Percentiles rank a stretch among this genome's conserved stretches.
These are phyloP conservation scores for Ogataea ganodermae DNA, from an alignment of 805 yeast species.

Conservation along the genomic window DNA sequence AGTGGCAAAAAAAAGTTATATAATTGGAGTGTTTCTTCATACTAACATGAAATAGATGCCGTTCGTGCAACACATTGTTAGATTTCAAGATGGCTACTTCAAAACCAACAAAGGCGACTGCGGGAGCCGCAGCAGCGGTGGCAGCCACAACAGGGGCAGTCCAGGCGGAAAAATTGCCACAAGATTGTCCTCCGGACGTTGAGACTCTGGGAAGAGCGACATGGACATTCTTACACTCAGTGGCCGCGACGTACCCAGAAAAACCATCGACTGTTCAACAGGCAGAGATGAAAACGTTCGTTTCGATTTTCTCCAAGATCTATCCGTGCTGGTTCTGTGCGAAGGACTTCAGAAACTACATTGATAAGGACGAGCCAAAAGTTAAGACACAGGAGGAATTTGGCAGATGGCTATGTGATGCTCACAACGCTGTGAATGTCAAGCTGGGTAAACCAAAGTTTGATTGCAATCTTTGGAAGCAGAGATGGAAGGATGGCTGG, in stretches of 20 bases:
- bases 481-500: slow-evolving; percentile 97
- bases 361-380: slow-evolving; percentile 53
- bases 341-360: slow-evolving; percentile 70
- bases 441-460: slow-evolving; percentile 85
- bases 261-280: slow-evolving; percentile 63
- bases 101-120: slow-evolving; percentile 19
- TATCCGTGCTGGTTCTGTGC: slow-evolving; percentile 97
- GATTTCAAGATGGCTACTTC: slow-evolving; percentile 72
- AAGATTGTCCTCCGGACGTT: slow-evolving; percentile 84
- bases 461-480: slow-evolving; percentile 87
- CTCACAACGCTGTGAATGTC: slow-evolving; percentile 89
- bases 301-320: slow-evolving; percentile 69
- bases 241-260: slow-evolving; percentile 88
- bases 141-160: slow-evolving; percentile 17
- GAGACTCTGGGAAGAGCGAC: slow-evolving; percentile 77
- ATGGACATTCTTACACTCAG: slow-evolving; percentile 89
- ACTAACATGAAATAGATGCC: slow-evolving; percentile 49
- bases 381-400: slow-evolving; percentile 72
- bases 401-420: slow-evolving; percentile 91
- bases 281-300: slow-evolving; percentile 67
- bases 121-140: slow-evolving; percentile 23
- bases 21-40: too few species aligned
- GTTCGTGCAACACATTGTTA: slow-evolving; percentile 78
- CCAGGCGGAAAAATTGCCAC: slow-evolving; percentile 25
- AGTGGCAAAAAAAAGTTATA: too few species aligned